phyloP scores from a whole-genome alignment of 1,139 yeast genomes.

The Suhomyces wounanorum region DNA sequence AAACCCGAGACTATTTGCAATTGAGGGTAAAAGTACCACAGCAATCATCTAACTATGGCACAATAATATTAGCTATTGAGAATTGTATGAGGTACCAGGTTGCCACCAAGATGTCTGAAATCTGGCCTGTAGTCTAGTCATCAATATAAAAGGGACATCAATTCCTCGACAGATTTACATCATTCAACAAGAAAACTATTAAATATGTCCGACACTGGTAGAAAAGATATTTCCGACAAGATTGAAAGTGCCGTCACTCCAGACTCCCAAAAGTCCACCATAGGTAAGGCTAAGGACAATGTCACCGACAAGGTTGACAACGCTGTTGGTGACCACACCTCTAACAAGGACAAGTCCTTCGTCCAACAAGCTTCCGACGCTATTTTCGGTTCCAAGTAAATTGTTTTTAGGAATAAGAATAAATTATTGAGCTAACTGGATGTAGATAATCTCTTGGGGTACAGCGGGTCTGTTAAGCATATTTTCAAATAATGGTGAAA shows the following conservation, averaged over 20 bases:
- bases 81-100: not conserved
- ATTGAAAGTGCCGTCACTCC: conserved; percentile 69
- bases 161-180: not conserved
- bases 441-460: not conserved
- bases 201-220: conserved; percentile 71
- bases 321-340: conserved; percentile 57
- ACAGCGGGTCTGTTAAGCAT: no score
- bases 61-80: not conserved
- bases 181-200: conserved; percentile 5
- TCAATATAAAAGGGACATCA: conserved; percentile 7
- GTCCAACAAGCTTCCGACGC: conserved; percentile 67
- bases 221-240: conserved; percentile 76
- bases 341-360: conserved; percentile 66
- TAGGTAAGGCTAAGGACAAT: conserved; percentile 69
- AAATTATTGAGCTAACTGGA: not conserved
- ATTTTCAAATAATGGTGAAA: no score
- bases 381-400: conserved; percentile 21
- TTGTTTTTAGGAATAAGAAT: not conserved
- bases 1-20: not conserved
- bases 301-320: conserved; percentile 69
- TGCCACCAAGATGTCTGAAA: not conserved
- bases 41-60: not conserved
- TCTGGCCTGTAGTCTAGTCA: not conserved
- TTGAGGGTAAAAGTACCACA: not conserved
- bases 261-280: conserved; percentile 64